Percentiles rank a stretch among this genome's conserved stretches.
Evolutionary conservation across 2,329 filamentous ascomycete genomes (phyloP).

Genomic region (Elsinoe necatrix): DNA sequence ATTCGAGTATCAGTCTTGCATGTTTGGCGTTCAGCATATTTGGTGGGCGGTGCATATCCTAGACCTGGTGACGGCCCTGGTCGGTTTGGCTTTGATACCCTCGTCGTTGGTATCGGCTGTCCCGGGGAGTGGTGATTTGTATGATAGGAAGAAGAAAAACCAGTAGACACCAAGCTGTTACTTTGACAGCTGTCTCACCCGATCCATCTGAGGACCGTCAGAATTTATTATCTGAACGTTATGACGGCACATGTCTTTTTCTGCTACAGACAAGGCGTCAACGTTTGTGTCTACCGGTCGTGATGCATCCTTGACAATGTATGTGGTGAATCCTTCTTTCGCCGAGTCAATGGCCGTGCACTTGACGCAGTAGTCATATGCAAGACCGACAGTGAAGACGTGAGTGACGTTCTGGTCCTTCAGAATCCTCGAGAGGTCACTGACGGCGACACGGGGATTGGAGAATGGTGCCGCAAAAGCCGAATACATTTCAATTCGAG

Average conservation of each 20-base stretch:
- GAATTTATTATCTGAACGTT: conserved; percentile 7
- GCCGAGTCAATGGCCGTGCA: conserved; percentile 70
- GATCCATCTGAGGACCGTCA: conserved; percentile 9
- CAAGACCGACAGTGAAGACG: conserved; percentile 78
- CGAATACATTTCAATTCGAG: conserved; percentile 83
- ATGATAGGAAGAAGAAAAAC: conserved; percentile 6
- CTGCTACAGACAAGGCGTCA: conserved; percentile 41
- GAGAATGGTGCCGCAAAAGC: conserved; percentile 77
- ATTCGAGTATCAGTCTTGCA: conserved; percentile 71
- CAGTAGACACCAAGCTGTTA: neutral
- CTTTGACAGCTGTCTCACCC: neutral
- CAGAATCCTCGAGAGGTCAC: conserved; percentile 54
- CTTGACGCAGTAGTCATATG: conserved; percentile 83
- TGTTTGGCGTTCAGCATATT: conserved; percentile 74
- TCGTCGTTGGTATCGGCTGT: neutral
- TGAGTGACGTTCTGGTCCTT: conserved; percentile 55
- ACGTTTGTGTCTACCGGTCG: conserved; percentile 56
- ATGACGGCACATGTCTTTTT: neutral
- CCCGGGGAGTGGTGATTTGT: neutral
- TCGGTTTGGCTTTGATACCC: conserved; percentile 19
- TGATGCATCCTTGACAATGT: conserved; percentile 70
- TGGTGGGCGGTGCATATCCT: conserved; percentile 88
- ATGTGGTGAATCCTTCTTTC: conserved; percentile 66
- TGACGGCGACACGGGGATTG: conserved; percentile 49
- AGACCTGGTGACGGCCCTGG: conserved; percentile 45